Conservation (phyloP, 257 asterid species). For the Nicotiana obtusifolia region DNA sequence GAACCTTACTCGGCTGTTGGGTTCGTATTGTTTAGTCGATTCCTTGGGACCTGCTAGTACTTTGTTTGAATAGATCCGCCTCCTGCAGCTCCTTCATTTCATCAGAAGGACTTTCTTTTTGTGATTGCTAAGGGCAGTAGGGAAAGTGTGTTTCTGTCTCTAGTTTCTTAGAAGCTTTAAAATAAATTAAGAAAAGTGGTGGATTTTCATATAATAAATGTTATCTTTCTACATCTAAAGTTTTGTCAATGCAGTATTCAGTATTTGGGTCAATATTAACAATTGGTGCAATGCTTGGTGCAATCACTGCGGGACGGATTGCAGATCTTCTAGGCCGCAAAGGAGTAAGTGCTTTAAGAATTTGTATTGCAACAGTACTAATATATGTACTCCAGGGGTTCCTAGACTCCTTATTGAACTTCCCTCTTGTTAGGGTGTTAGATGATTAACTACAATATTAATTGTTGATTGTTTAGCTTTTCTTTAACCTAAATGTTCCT, state of each 20-base stretch:
- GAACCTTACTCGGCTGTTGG: too few species aligned
- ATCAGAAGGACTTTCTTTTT: too few species aligned
- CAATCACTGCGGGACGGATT: conserved; percentile 21
- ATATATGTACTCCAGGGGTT: too few species aligned
- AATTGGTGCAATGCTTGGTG: conserved; percentile 33
- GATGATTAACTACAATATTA: neutral
- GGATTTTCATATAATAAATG: neutral
- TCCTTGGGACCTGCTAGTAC: too few species aligned
- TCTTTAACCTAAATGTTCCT: neutral
- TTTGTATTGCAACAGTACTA: neutral
- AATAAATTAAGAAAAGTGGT: neutral
- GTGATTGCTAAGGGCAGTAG: too few species aligned
- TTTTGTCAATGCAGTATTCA: conserved; percentile 21
- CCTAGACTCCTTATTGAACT: too few species aligned
- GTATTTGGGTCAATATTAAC: conserved; percentile 29
- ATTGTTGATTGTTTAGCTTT: neutral
- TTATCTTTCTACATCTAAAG: neutral
- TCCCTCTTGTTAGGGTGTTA: too few species aligned
- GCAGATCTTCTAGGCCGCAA: conserved; percentile 25
- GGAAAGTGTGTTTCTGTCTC: too few species aligned
- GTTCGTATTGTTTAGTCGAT: too few species aligned
- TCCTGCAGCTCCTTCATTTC: too few species aligned
- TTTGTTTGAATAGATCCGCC: too few species aligned
- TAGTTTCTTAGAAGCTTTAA: too few species aligned
- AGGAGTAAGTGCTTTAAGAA: conserved; percentile 18